Evolutionary conservation across 1,284 basidiomycete genomes (phyloP).

Genomic region (Trichosporon sp.): DNA sequence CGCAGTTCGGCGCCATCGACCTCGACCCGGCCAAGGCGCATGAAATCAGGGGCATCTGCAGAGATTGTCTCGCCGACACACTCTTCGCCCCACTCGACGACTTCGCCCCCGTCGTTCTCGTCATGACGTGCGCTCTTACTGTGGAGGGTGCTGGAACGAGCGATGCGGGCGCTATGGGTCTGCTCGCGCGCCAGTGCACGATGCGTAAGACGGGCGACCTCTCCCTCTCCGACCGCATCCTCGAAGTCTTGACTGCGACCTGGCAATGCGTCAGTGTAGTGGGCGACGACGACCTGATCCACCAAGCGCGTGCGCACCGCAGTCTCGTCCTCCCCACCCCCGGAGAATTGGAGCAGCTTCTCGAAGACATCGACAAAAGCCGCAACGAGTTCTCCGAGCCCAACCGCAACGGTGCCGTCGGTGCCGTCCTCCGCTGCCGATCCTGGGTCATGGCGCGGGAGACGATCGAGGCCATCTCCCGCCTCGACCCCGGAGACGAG

Average conservation of each 20-base stretch:
- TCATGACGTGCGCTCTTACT: constrained; percentile 1
- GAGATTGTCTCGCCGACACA: not conserved
- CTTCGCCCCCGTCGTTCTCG: constrained; percentile 11
- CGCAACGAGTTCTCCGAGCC: constrained; percentile 31
- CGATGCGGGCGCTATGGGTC: constrained; percentile 2
- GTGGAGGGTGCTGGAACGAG: not conserved
- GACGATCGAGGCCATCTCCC: not conserved
- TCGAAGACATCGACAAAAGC: constrained; percentile 12
- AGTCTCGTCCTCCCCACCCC: not conserved
- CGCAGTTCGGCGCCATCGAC: constrained; percentile 8
- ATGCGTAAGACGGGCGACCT: constrained; percentile 14
- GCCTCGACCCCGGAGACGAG: not conserved
- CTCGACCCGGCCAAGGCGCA: constrained; percentile 2
- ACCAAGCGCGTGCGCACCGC: not conserved
- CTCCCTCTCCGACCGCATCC: not conserved
- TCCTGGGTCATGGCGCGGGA: constrained; percentile 17
- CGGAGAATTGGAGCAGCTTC: constrained; percentile 11
- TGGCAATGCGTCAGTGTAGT: not conserved
- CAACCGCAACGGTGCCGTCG: constrained; percentile 9
- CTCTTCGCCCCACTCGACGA: constrained; percentile 1
- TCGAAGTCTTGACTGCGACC: constrained; percentile 4
- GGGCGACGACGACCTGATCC: constrained; percentile 34
- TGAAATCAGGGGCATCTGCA: not conserved
- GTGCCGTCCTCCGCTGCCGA: constrained; percentile 14
- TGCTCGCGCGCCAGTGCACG: constrained; percentile 10